Evolutionary conservation across 2,329 filamentous ascomycete genomes (phyloP).

Genomic region (Fonsecaea pugnacius): DNA sequence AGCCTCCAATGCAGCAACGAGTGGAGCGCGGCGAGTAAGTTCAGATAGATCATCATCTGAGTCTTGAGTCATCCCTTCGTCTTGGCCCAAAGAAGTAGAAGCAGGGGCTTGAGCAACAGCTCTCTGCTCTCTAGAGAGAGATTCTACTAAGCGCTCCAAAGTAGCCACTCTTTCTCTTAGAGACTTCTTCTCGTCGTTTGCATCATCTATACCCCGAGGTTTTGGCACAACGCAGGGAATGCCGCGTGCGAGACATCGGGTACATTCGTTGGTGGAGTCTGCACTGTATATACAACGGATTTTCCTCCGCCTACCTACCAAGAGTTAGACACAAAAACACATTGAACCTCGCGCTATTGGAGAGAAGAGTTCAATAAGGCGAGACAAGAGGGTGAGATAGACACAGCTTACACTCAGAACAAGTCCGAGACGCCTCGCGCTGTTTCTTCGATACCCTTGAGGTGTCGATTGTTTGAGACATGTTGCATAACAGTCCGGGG

Average conservation of each 20-base stretch:
- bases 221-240: constrained; percentile 9
- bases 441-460: neutral
- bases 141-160: constrained; percentile 3
- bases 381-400: neutral
- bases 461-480: neutral
- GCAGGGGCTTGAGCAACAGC: neutral
- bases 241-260: constrained; percentile 14
- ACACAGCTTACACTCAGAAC: constrained; percentile 16
- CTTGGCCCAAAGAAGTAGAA: neutral
- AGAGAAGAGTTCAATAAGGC: neutral
- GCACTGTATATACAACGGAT: constrained; percentile 17
- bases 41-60: constrained; percentile 6
- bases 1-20: constrained; percentile 13
- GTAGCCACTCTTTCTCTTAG: constrained; percentile 15
- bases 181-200: constrained; percentile 9
- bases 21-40: constrained; percentile 8
- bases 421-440: constrained; percentile 10
- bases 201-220: neutral
- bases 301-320: constrained; percentile 14
- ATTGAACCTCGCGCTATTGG: neutral
- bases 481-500: neutral
- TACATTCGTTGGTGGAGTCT: constrained; percentile 9
- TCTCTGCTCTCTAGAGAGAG: neutral
- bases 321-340: neutral
- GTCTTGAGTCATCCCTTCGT: neutral